phyloP scores from a whole-genome alignment of 2,329 filamentous ascomycete species.

The Fusarium fujikuroi region DNA sequence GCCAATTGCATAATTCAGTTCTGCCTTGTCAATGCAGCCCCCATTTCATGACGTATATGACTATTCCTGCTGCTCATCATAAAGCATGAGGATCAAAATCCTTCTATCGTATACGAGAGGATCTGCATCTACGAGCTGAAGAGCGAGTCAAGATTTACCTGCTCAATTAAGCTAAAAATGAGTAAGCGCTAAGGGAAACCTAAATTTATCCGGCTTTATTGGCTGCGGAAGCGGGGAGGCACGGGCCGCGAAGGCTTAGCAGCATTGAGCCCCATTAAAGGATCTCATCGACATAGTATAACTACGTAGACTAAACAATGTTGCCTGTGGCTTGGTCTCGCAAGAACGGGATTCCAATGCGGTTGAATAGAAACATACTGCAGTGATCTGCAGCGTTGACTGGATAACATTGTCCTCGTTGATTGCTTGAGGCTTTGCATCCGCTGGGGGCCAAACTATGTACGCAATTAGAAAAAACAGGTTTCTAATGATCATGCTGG shows the following conservation, averaged over 20 bases:
- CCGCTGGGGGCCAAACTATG: background rate
- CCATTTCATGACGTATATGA: background rate
- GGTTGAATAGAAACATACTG: fast-evolving
- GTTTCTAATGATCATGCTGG: background rate
- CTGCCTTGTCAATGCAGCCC: background rate
- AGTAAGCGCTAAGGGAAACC: background rate
- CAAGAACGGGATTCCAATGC: background rate
- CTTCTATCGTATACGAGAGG: background rate
- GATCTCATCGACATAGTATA: background rate
- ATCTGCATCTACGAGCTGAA: background rate
- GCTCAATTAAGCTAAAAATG: background rate
- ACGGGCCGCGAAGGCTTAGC: background rate
- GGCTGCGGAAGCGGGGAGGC: background rate
- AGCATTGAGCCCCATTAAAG: background rate
- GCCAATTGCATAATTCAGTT: background rate
- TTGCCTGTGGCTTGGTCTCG: fast-evolving
- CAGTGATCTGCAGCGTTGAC: background rate
- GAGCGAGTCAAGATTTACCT: background rate
- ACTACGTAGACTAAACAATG: background rate
- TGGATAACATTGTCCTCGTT: background rate
- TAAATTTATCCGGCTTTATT: background rate
- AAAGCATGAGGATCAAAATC: background rate
- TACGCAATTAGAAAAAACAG: background rate
- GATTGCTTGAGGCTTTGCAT: background rate
- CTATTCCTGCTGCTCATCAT: fast-evolving